phyloP scores from a whole-genome alignment of 2,329 filamentous ascomycete genomes.

The Plenodomus tracheiphilus region DNA sequence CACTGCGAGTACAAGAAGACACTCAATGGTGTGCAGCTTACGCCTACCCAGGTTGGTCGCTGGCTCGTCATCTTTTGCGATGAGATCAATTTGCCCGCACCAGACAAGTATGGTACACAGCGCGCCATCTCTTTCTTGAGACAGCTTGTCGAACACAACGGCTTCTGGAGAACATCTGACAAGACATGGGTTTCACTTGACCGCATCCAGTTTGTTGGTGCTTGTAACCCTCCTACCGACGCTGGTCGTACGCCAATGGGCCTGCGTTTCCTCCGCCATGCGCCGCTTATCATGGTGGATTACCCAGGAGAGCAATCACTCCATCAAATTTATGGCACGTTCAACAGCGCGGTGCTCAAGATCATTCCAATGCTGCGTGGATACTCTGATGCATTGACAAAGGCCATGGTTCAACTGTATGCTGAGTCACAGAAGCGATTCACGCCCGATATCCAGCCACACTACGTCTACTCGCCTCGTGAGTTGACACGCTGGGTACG shows the following conservation, averaged over 20 bases:
- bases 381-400: constrained; percentile 90
- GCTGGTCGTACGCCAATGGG: constrained; percentile 94
- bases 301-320: constrained; percentile 96
- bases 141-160: constrained; percentile 97
- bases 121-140: constrained; percentile 95
- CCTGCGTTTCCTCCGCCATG: constrained; percentile 90
- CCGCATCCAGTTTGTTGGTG: constrained; percentile 97
- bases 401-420: constrained; percentile 97
- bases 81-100: constrained; percentile 97
- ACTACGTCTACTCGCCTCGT: constrained; percentile 99
- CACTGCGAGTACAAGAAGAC: constrained; percentile 99
- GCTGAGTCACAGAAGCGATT: constrained; percentile 92
- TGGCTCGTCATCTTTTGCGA: constrained; percentile 99
- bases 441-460: constrained; percentile 93
- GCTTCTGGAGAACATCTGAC: constrained; percentile 97
- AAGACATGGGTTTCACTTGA: constrained; percentile 98
- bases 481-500: constrained; percentile 97
- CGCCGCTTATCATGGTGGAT: constrained; percentile 99
- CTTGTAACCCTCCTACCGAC: constrained; percentile 97
- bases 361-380: constrained; percentile 93
- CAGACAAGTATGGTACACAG: constrained; percentile 96
- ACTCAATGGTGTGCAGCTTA: constrained; percentile 91
- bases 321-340: constrained; percentile 97
- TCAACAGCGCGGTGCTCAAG: constrained; percentile 95
- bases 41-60: constrained; percentile 91